Evolutionary conservation across 1,139 yeast genomes (phyloP), one percentile per base, ranked within the genome.

Genomic region (Chernovozyma sophiae-reginae): DNA sequence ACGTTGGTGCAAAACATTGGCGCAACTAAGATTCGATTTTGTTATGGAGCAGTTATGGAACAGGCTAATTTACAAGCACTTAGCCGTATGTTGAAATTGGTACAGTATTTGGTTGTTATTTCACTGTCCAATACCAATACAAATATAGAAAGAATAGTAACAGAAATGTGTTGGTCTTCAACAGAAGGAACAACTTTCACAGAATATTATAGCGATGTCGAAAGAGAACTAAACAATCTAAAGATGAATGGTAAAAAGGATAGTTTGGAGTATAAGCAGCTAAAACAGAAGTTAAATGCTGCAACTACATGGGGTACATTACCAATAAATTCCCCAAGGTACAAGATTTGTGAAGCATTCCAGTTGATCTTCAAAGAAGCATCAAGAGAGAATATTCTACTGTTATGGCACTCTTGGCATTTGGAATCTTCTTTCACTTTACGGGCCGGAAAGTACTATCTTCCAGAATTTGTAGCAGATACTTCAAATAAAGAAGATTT

Each of bases 161-260:
- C 60, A 8, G 63, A 58, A 37, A 57, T 60, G 40, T 57, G 64
- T 29, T 64, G 69, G 69, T 58, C 67, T 1, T 48, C 59, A 8
- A 44, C 57, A 1, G 64, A 62, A 40, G 68, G 60, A 30, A 43
- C 56, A 0, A 41, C 53, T 12, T 37, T 48, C 8, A 40, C 66
- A 37, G 54, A 51, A 24, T 47, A 48, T 36, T 51, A 50, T 33
- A 41, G 13, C 23, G 34, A 34, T 25, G 13, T 28, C 29, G 29
- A 35, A 30, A 16, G 24, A 13, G 25, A 30, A 30, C 14, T 29
- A 29, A 23, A 23, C 31, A 11, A 36, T 20, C 30, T 33, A 16
- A 18, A 24, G 17, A 18, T 25, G 15, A 25, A 26, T 17, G 24
- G 23, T 2, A 25, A 23, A 24, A n/a, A 25, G 28, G 35, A 32